Base-by-base conservation (phyloP, 2,329 filamentous ascomycete genomes). In the Sarocladium brachiariae region DNA sequence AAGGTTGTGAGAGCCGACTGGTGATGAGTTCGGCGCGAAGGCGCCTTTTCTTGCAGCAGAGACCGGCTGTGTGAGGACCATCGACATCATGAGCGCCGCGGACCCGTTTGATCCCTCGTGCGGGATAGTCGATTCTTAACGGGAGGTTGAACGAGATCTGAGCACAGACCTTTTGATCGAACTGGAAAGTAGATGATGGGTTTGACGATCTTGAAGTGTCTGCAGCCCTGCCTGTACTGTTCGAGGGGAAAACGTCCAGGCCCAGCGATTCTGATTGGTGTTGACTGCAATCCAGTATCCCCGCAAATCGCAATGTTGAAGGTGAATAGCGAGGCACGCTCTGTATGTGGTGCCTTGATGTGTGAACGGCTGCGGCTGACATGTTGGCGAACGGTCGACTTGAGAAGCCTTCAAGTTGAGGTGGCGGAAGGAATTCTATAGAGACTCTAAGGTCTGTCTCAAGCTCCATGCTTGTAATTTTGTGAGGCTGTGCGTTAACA, bases 1-100 rank as follows among this genome's bases (percentile, higher is more conserved):
- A 89, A 1, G 85, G 84, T 45, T 74, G 77, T 9, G 84, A 87
- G 1, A 89, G 78, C 7, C 83, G 76, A 18, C 83, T 87, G 1
- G 86, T 89, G 59, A 87, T 79, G 38, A 88, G 73, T 18, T 76
- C 66, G 2, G 80, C 69, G 1, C 82, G 75, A 3, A 88, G 67
- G 3, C 85, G 75, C 21, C 85, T 78, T 65, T 88, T 89, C 71
- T 89, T 89, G 61, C 68, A 73, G 61, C 70, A 62, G 52, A 80
- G 56, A n/a, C 56, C 58, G 24, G 70, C 70, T 1, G 76, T 78
- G 56, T 73, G 70, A 48, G 71, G 76, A 50, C 74, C 80, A 53
- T 85, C 81, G 38, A 85, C 76, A 55, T 86, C 82, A 31, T 77
- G 73, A 2, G 68, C 56, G 4, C 72, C 65, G 21, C 83, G 75